Conservation (phyloP, 148 eudicot species). For the Cornus controversa region DNA sequence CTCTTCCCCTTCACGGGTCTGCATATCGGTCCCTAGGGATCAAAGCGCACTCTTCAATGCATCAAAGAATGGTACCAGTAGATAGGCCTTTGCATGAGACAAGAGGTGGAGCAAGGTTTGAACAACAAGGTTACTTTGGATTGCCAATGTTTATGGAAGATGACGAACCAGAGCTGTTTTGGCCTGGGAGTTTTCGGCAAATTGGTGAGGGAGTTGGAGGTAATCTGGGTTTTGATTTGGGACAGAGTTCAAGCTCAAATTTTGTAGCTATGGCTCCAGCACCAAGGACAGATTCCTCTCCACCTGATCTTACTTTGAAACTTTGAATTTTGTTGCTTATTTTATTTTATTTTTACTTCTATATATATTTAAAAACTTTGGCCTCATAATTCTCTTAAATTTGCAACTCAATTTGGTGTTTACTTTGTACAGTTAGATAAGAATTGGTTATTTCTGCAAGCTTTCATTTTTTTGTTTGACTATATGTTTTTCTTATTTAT, state of each 20-base stretch:
- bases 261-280: slow-evolving; percentile 26
- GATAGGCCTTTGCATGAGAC: slow-evolving; percentile 21
- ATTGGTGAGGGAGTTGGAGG: slow-evolving; percentile 13
- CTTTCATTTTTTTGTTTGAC: neutral
- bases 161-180: slow-evolving; percentile 35
- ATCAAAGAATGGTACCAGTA: slow-evolving; percentile 24
- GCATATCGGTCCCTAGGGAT: slow-evolving; percentile 39
- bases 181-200: slow-evolving; percentile 54
- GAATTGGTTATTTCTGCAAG: neutral
- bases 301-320: slow-evolving; percentile 49
- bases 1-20: slow-evolving; percentile 49
- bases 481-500: neutral
- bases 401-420: neutral
- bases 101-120: slow-evolving; percentile 41
- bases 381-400: slow-evolving; percentile 5
- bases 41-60: slow-evolving; percentile 45
- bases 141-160: slow-evolving; percentile 33
- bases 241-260: slow-evolving; percentile 22
- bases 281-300: slow-evolving; percentile 23
- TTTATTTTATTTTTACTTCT: neutral
- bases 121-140: slow-evolving; percentile 29
- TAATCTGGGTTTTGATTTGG: slow-evolving; percentile 12
- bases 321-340: slow-evolving; percentile 18
- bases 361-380: too few species aligned
- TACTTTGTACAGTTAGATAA: slow-evolving; percentile 27